phyloP scores from a whole-genome alignment of 768 basidiomycete genomes.

The Sporobolomyces pararoseus region DNA sequence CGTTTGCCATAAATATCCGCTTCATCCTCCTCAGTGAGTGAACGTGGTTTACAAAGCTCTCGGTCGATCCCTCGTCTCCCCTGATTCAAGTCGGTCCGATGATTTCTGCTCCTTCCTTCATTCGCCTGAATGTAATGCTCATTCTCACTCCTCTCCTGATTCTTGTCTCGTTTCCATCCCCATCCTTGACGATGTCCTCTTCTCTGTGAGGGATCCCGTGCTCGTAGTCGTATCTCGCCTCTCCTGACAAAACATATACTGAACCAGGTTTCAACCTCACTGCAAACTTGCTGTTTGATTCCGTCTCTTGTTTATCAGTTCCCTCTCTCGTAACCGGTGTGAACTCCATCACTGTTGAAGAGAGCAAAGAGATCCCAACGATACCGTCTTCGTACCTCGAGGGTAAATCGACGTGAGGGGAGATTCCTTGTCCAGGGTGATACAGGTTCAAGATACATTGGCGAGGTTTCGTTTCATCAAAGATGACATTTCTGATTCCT shows the following conservation, averaged over 20 bases:
- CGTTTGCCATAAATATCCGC: too few relatives aligned
- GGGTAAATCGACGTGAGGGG: constrained; percentile 78
- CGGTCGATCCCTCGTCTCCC: neutral
- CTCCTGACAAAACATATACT: constrained; percentile 70
- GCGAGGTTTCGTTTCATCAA: constrained; percentile 54
- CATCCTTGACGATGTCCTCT: constrained; percentile 60
- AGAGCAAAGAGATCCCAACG: constrained; percentile 75
- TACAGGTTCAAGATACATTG: constrained; percentile 91
- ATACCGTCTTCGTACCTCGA: constrained; percentile 83
- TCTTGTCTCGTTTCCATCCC: constrained; percentile 35
- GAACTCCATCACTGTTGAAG: constrained; percentile 78
- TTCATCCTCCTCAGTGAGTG: too few relatives aligned
- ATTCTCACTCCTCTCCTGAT: constrained; percentile 57
- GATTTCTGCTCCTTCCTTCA: constrained; percentile 68
- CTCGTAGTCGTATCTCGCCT: constrained; percentile 79
- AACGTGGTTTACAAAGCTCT: too few relatives aligned
- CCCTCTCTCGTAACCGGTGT: constrained; percentile 36
- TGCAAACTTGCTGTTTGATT: constrained; percentile 48
- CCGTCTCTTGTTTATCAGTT: constrained; percentile 28
- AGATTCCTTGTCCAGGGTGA: constrained; percentile 80
- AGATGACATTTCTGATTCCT: constrained; percentile 41
- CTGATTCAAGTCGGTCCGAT: neutral
- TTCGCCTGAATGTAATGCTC: constrained; percentile 82
- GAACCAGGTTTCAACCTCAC: constrained; percentile 73
- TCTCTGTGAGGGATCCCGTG: constrained; percentile 73